Evolutionary conservation across 345 rosid species (phyloP).

Genomic region (Anastatica hierochuntica): DNA sequence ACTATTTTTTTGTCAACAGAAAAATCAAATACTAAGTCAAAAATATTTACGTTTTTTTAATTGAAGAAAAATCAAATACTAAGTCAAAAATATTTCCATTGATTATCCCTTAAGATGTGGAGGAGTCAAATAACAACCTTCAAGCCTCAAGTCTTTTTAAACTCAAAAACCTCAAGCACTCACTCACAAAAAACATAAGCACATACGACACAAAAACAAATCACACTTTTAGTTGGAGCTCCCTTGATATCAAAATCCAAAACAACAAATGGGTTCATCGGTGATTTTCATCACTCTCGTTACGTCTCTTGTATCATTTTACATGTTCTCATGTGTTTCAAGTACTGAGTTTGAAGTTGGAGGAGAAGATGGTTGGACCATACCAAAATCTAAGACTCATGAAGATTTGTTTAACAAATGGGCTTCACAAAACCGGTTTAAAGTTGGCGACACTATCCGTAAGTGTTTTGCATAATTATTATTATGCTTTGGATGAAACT

Average conservation of each 20-base stretch:
- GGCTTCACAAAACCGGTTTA: conserved; percentile 73
- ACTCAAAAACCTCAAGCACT: conserved; percentile 18
- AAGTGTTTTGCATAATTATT: too few relatives aligned
- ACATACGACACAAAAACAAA: background rate
- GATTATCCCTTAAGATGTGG: conserved; percentile 24
- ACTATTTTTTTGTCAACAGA: too few relatives aligned
- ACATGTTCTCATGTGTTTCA: conserved; percentile 17
- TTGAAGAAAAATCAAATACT: conserved; percentile 2
- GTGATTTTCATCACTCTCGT: conserved; percentile 6
- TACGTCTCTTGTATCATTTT: background rate
- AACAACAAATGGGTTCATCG: conserved; percentile 15
- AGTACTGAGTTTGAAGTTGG: conserved; percentile 48
- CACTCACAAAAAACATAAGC: background rate
- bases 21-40: too few relatives aligned
- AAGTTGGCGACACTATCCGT: conserved; percentile 52
- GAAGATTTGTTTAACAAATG: conserved; percentile 50
- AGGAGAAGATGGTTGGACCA: conserved; percentile 57
- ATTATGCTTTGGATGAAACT: too few relatives aligned
- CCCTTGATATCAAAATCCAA: conserved; percentile 20
- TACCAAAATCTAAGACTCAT: conserved; percentile 39
- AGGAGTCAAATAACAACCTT: conserved; percentile 7
- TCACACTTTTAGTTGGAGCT: background rate
- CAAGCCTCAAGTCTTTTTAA: conserved; percentile 21
- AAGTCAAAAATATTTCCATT: conserved; percentile 11
- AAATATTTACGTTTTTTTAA: too few relatives aligned